Conservation (phyloP, 352 stramenopile species). For the Blastocystis sp. region DNA sequence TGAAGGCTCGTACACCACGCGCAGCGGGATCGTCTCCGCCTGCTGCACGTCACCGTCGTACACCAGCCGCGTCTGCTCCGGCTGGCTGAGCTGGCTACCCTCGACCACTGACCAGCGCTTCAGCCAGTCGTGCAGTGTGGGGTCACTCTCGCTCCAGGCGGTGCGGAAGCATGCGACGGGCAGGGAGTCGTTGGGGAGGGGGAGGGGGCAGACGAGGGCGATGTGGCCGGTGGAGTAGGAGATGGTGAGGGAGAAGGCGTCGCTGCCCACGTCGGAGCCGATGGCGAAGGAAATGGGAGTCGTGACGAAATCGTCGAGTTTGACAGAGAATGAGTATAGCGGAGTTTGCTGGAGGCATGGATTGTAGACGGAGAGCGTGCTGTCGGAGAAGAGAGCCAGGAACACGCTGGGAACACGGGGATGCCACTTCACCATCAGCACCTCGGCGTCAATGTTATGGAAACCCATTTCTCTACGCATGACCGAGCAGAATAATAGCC, state of each 20-base stretch:
- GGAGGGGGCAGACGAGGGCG: not conserved
- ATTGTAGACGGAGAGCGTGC: not conserved
- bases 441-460: not conserved
- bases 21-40: not conserved
- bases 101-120: not conserved
- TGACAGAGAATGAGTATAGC: not conserved
- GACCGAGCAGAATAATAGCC: not conserved
- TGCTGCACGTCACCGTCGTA: not conserved
- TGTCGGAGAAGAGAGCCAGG: not conserved
- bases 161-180: not conserved
- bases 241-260: slow-evolving; percentile 38
- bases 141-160: not conserved
- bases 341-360: not conserved
- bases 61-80: not conserved
- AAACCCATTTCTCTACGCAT: not conserved
- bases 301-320: not conserved
- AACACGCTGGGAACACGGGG: slow-evolving; percentile 3
- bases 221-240: not conserved
- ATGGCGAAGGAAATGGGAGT: not conserved
- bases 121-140: slow-evolving; percentile 1
- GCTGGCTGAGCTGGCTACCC: not conserved
- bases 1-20: not conserved
- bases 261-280: not conserved
- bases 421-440: slow-evolving; percentile 24
- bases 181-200: not conserved